phyloP scores from a whole-genome alignment of 2,329 filamentous ascomycete species.

The Cordyceps farinosa region DNA sequence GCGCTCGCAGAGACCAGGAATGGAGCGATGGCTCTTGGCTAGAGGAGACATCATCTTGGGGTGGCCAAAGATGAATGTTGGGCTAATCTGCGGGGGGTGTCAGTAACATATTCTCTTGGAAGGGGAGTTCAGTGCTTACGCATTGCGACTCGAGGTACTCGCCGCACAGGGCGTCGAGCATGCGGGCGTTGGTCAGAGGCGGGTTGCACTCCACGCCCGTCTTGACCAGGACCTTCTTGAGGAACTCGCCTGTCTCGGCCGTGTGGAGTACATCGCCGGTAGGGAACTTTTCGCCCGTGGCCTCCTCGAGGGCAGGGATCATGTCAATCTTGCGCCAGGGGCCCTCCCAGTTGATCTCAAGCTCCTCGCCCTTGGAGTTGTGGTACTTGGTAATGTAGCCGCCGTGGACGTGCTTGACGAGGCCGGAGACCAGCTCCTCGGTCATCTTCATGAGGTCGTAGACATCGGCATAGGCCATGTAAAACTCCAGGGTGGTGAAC shows the following conservation, averaged over 20 bases:
- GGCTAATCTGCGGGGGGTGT: slow-evolving; percentile 57
- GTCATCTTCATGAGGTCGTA: slow-evolving; percentile 79
- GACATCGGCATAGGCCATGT: slow-evolving; percentile 88
- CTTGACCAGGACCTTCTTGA: slow-evolving; percentile 81
- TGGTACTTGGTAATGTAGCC: slow-evolving; percentile 81
- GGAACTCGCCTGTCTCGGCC: slow-evolving; percentile 81
- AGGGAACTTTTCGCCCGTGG: slow-evolving; percentile 90
- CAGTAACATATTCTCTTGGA: background rate
- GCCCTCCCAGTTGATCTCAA: slow-evolving; percentile 92
- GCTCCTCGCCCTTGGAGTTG: slow-evolving; percentile 79
- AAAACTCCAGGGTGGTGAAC: slow-evolving; percentile 97
- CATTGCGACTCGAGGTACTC: slow-evolving; percentile 95
- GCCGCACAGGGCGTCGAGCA: slow-evolving; percentile 92
- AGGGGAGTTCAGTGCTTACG: slow-evolving; percentile 28
- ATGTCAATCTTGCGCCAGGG: slow-evolving; percentile 95
- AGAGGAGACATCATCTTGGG: slow-evolving; percentile 75
- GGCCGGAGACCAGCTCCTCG: slow-evolving; percentile 84
- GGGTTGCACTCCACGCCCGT: slow-evolving; percentile 84
- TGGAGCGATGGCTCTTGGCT: slow-evolving; percentile 86
- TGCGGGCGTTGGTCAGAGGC: slow-evolving; percentile 87
- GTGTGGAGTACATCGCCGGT: slow-evolving; percentile 87
- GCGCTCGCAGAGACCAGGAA: slow-evolving; percentile 84
- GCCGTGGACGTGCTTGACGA: slow-evolving; percentile 87
- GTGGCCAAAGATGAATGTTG: slow-evolving; percentile 66
- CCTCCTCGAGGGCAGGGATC: slow-evolving; percentile 81